Evolutionary conservation across 345 rosid genomes (phyloP), one percentile per base, ranked within the genome.

Genomic region (Aegle marmelos): DNA sequence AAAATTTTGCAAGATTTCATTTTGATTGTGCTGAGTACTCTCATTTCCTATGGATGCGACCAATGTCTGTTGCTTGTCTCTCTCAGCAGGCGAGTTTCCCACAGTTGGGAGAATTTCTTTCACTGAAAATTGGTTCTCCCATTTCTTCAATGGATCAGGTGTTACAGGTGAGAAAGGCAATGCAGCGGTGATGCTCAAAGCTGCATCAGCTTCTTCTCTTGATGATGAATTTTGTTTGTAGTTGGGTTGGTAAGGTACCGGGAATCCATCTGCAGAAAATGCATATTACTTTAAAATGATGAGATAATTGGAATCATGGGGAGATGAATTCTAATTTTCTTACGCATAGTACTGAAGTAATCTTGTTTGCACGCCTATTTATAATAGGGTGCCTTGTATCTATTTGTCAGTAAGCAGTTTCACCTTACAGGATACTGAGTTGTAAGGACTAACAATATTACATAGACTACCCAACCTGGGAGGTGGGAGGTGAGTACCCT

Each of bases 201-300:
- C 79, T 53, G 78, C 78, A 67, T 70, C 83, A 33, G 67, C 87
- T 82, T 88, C 91, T 80, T 77, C 58, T 82, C 84, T 86, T 27
- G 88, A 86, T 70, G 83, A 86, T 56, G 87, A 78, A 85, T 86
- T 91, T 66, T 84, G 77, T 81, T 88, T 84, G 81, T 85, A 84
- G 76, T 70, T 76, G 16, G 83, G 79, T 50, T 48, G 81, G 64
- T 67, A 82, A 78, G 85, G 66, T 82, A 77, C 37, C 24, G 88
- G 89, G 81, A 82, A 70, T 71, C 73, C 91, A 83, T 86, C 98
- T 92, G 91, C 41, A 82, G 50, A 65, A 87, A 75, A 73, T 25
- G 5, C 27, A 60, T 68, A 34, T 34, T 7, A 78, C 62, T 78
- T 48, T 61, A 48, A 59, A 74, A 69, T 36, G 74, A 24, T 39